Evolutionary conservation across 2,329 filamentous ascomycete genomes (phyloP).

Genomic region (Pseudocercospora fijiensis): DNA sequence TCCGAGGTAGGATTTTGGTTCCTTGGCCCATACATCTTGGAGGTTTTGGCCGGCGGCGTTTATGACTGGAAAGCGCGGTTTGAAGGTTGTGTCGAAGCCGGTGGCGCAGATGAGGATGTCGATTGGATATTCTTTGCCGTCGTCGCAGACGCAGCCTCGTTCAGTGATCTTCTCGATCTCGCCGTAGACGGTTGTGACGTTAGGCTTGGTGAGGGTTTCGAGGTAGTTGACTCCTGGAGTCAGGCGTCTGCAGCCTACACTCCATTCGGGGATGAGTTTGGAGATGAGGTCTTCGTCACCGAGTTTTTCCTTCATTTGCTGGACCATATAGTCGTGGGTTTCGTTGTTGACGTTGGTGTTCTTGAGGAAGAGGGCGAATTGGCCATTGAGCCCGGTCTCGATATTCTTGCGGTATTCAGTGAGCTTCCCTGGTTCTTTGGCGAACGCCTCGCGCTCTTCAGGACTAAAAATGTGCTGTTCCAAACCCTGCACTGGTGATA

Average conservation of each 20-base stretch:
- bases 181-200: constrained; percentile 36
- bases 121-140: constrained; percentile 35
- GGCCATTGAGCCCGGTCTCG: constrained; percentile 51
- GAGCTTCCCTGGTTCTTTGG: constrained; percentile 44
- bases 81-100: constrained; percentile 53
- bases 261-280: constrained; percentile 46
- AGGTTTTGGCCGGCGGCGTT: constrained; percentile 14
- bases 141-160: constrained; percentile 34
- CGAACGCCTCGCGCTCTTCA: constrained; percentile 46
- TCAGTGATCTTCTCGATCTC: constrained; percentile 31
- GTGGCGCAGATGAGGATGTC: constrained; percentile 59
- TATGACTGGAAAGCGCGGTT: constrained; percentile 21
- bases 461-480: constrained; percentile 44
- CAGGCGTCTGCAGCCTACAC: constrained; percentile 44
- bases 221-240: constrained; percentile 46
- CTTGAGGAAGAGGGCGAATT: constrained; percentile 55
- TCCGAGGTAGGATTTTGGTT: constrained; percentile 18
- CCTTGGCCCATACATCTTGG: constrained; percentile 20
- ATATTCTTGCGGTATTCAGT: constrained; percentile 50
- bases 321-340: constrained; percentile 41
- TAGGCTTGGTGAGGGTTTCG: constrained; percentile 38
- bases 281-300: constrained; percentile 41
- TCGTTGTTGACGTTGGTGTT: constrained; percentile 45
- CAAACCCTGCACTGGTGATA: constrained; percentile 17
- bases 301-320: constrained; percentile 45